Conservation (phyloP, 176 grass and related monocot species). For the Stipa capillata region DNA sequence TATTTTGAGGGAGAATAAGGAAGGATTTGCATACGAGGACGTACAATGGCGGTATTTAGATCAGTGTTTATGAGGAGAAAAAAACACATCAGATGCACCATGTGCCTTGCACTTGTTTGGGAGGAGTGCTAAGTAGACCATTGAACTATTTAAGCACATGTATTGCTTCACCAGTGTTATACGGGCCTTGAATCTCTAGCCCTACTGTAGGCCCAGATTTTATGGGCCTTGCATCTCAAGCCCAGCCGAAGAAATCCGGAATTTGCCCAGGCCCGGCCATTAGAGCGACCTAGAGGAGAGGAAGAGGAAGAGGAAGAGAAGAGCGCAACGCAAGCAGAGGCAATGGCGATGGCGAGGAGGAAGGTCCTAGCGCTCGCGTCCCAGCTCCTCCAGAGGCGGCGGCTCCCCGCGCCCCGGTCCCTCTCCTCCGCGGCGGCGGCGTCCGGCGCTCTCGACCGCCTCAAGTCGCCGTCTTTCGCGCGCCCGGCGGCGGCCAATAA, state of each 20-base stretch:
- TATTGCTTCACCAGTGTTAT: too few relatives aligned
- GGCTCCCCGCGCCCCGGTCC: not conserved
- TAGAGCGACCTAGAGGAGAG: not conserved
- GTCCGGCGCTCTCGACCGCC: not conserved
- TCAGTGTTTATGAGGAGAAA: too few relatives aligned
- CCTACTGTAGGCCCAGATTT: not conserved
- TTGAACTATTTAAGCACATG: too few relatives aligned
- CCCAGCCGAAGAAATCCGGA: not conserved
- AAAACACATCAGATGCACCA: too few relatives aligned
- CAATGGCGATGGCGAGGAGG: slow-evolving; percentile 53
- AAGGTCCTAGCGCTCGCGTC: slow-evolving; percentile 34
- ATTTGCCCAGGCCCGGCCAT: not conserved
- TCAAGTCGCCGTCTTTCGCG: slow-evolving; percentile 22
- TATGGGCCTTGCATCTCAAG: not conserved
- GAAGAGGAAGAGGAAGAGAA: slow-evolving; percentile 2
- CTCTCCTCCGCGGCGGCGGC: slow-evolving; percentile 13
- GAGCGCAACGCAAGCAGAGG: not conserved
- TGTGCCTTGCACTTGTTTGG: too few relatives aligned
- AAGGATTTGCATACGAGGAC: too few relatives aligned
- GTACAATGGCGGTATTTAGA: too few relatives aligned
- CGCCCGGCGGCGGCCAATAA: not conserved
- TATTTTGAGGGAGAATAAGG: too few relatives aligned
- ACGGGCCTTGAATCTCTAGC: too few relatives aligned
- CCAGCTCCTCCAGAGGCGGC: slow-evolving; percentile 11
- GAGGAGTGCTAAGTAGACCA: too few relatives aligned